A percentile compares a stretch with the other conserved stretches of the same genome.
Evolutionary conservation across 2,329 filamentous ascomycete genomes (phyloP).

Genomic region (Stromatinia cepivora): DNA sequence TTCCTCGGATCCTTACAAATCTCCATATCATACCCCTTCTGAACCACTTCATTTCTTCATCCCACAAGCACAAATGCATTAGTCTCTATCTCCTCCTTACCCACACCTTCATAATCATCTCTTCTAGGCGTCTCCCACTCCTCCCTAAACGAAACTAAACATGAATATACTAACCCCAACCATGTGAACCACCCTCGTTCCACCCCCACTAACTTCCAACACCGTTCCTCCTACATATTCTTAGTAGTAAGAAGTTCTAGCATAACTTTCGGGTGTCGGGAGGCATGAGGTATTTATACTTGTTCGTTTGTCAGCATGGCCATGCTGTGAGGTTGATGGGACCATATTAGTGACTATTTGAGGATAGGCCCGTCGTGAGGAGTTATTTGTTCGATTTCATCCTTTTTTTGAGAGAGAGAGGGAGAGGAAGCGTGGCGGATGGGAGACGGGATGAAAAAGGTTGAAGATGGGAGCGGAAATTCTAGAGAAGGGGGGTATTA

Average conservation of each 20-base stretch:
- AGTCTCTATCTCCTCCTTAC: not conserved
- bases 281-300: conserved; percentile 45
- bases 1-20: conserved; percentile 18
- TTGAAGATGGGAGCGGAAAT: no score
- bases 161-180: conserved; percentile 11
- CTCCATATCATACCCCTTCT: conserved; percentile 25
- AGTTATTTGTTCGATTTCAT: no score
- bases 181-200: conserved; percentile 28
- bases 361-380: no score
- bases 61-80: not conserved
- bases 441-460: conserved; percentile 36
- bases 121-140: not conserved
- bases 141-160: not conserved
- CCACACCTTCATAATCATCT: not conserved
- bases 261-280: conserved; percentile 41
- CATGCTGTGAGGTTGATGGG: conserved; percentile 5
- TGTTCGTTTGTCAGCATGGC: not conserved
- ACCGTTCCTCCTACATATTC: conserved; percentile 45
- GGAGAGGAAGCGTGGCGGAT: conserved; percentile 47
- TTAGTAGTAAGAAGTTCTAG: conserved; percentile 38
- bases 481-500: conserved; percentile 26
- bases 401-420: not conserved
- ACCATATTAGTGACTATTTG: conserved; percentile 5
- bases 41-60: conserved; percentile 33
- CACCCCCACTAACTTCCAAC: conserved; percentile 44